Base-by-base conservation (phyloP, 2,329 filamentous ascomycete species). In the Elsinoe perseae region DNA sequence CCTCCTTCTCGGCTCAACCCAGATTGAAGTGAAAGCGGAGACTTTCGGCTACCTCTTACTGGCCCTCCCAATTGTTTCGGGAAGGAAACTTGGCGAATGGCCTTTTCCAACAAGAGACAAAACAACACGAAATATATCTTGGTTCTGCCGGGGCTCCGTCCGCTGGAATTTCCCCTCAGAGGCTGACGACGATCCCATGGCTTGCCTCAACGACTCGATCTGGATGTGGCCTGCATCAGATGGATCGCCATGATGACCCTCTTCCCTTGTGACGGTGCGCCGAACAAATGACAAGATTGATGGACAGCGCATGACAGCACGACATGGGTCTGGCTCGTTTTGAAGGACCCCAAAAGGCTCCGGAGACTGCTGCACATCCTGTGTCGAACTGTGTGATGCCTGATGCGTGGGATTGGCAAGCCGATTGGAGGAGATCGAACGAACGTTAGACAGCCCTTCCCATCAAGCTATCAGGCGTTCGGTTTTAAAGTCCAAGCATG, bases 391-490 rank as follows among this genome's bases (percentile, higher is more conserved):
- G 44, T 54, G 42, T 48, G 42, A 21, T 44, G 53, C 36, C 28
- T 56, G 53, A 56, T 56, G 53, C 36, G 36, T 28, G 25, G 28
- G 43, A 23, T 32, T 4, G 40, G 43, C 18, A 23, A 44, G 36
- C 53, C 53, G 53, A 56, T 56, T 56, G 53, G 53, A 56, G 40
- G 36, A 48, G 36, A 36, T 56, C 48, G 25, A 52, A 52, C 48
- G 32, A 52, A 52, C 48, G 48, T 52, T 52, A 25, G 48, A n/a
- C 28, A 38, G 30, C 48, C 48, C 38, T 44, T 42, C 53, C 53
- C 40, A 46, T 48, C 36, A 27, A 56, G 53, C 53, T 56, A 56
- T 56, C 53, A 56, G 42, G 53, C 53, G 53, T 56, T 56, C 53
- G 53, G 40, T 43, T 28, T 28, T 30, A 52, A 44, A 44, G 23